phyloP scores from a whole-genome alignment of 1,139 yeast genomes.

The Yamadazyma dendronema region DNA sequence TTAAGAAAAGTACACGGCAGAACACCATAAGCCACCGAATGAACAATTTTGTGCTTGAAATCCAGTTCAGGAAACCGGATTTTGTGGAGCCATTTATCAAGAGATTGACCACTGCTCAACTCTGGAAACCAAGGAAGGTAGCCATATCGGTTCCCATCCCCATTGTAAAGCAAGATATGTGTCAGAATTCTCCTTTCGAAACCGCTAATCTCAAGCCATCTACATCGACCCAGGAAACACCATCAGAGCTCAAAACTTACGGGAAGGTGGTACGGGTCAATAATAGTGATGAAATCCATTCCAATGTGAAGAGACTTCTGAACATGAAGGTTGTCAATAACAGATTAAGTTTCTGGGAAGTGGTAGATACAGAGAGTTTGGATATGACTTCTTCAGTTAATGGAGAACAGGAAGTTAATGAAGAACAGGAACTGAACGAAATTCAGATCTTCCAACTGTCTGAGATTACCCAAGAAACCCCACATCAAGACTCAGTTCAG shows the following conservation, averaged over 20 bases:
- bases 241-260: no score
- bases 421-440: neutral
- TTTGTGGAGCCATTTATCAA: slow-evolving; percentile 12
- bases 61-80: slow-evolving; percentile 9
- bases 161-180: no score
- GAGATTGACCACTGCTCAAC: slow-evolving; percentile 5
- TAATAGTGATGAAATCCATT: neutral
- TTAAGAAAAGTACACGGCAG: slow-evolving; percentile 9
- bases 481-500: no score
- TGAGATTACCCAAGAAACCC: no score
- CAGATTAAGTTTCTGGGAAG: neutral
- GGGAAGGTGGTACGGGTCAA: neutral
- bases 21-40: slow-evolving; percentile 10
- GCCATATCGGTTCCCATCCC: neutral
- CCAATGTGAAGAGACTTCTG: neutral
- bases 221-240: no score
- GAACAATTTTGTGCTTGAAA: slow-evolving; percentile 9
- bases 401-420: neutral
- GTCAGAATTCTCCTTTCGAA: no score
- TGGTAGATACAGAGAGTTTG: neutral
- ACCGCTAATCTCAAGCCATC: no score
- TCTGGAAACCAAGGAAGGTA: slow-evolving; percentile 6
- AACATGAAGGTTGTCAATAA: no score
- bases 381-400: neutral
- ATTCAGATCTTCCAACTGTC: neutral